These are phyloP conservation scores for Oldenlandia corymbosa DNA, from an alignment of 257 asterid genomes.

Conservation along the genomic window DNA sequence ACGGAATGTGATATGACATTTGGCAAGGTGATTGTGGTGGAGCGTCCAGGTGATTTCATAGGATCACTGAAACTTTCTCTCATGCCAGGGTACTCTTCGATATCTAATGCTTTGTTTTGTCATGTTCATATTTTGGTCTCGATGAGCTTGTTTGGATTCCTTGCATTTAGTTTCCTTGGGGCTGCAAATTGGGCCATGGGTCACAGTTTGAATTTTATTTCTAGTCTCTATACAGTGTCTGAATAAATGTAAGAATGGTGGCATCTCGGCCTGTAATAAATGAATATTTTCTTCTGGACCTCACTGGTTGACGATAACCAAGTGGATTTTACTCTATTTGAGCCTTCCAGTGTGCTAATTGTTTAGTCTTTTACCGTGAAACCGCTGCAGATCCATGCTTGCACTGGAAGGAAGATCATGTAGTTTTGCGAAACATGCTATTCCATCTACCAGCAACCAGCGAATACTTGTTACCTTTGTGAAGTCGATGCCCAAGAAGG, in stretches of 20 bases:
- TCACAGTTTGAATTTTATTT: neutral
- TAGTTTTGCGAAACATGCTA: conserved; percentile 57
- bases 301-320: neutral
- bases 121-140: neutral
- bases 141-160: neutral
- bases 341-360: neutral
- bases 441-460: conserved; percentile 54
- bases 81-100: conserved; percentile 58
- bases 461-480: conserved; percentile 61
- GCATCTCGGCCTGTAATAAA: neutral
- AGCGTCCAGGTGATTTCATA: conserved; percentile 64
- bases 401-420: conserved; percentile 68
- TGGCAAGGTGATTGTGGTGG: conserved; percentile 50
- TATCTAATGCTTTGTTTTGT: neutral
- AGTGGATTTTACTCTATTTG: neutral
- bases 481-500: conserved; percentile 56
- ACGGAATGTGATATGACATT: conserved; percentile 78
- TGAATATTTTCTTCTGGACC: neutral
- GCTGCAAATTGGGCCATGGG: neutral
- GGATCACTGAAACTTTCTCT: conserved; percentile 69
- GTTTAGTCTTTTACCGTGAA: conserved; percentile 5
- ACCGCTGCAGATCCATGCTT: conserved; percentile 53
- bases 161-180: neutral
- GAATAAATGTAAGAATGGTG: no score
- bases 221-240: neutral